Conservation (phyloP, 192 early-diverging fungal species). For the Podila epicladia region DNA sequence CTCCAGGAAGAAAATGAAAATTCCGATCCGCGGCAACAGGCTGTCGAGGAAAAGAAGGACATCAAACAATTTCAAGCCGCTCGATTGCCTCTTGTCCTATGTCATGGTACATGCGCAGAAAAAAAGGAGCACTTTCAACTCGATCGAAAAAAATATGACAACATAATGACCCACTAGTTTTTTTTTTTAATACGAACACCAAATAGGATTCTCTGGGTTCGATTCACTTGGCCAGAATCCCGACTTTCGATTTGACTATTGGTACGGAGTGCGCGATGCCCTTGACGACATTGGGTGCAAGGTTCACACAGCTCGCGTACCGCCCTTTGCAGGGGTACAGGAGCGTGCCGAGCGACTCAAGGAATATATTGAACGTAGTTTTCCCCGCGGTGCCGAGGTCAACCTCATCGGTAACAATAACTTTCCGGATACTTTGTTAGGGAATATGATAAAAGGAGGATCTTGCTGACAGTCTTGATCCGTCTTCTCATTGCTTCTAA, state of each 20-base stretch:
- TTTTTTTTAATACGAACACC: not conserved
- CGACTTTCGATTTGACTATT: conserved; percentile 84
- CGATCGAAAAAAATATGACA: conserved; percentile 37
- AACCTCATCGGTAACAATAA: conserved; percentile 73
- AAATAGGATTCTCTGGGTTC: conserved; percentile 72
- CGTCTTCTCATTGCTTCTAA: too few relatives aligned
- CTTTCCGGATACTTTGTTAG: too few relatives aligned
- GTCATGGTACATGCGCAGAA: conserved; percentile 69
- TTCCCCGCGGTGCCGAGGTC: conserved; percentile 62
- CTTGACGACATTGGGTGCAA: conserved; percentile 81
- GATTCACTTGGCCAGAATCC: conserved; percentile 50
- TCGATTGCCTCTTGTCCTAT: conserved; percentile 83
- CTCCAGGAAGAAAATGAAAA: not conserved
- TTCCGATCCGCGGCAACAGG: conserved; percentile 19
- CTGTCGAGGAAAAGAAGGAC: conserved; percentile 10
- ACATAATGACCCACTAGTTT: conserved; percentile 7
- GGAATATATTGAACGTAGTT: conserved; percentile 63
- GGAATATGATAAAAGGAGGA: too few relatives aligned
- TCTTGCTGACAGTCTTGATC: too few relatives aligned
- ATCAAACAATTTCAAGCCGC: conserved; percentile 70
- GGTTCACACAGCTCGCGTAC: conserved; percentile 81
- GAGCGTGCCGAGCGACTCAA: conserved; percentile 82
- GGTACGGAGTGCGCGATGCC: conserved; percentile 82
- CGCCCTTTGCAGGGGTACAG: conserved; percentile 63
- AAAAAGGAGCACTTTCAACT: not conserved